Conservation (phyloP, 306 rosid species). For the Biancaea sappan region DNA sequence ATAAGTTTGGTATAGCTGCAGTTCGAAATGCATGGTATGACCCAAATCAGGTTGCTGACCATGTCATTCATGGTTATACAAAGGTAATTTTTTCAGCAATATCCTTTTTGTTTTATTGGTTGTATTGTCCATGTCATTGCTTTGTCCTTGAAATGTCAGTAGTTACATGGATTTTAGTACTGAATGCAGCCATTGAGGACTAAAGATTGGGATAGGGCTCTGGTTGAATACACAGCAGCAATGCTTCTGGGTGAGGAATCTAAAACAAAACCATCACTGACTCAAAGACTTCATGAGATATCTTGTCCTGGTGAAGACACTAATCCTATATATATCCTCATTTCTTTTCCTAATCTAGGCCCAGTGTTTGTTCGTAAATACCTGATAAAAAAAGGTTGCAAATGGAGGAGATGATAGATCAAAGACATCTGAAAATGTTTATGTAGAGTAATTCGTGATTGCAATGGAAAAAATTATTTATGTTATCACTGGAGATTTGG, state of each 20-base stretch:
- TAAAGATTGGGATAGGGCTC: conserved; percentile 94
- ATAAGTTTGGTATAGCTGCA: conserved; percentile 73
- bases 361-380: conserved; percentile 6
- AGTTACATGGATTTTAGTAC: conserved; percentile 39
- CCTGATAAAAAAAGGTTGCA: background rate
- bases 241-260: conserved; percentile 70
- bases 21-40: conserved; percentile 86
- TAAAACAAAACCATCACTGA: conserved; percentile 60
- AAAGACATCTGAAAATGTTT: conserved; percentile 8
- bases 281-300: conserved; percentile 72
- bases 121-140: background rate
- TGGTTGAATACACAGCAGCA: conserved; percentile 81
- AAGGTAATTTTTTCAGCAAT: conserved; percentile 51
- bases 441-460: background rate
- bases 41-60: conserved; percentile 61
- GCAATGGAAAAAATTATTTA: background rate
- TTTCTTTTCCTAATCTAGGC: conserved; percentile 20
- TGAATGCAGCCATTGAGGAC: conserved; percentile 78
- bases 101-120: background rate
- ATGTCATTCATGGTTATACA: conserved; percentile 74
- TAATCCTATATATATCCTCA: conserved; percentile 28
- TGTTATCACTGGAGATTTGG: conserved; percentile 4
- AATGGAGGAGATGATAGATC: background rate
- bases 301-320: conserved; percentile 78
- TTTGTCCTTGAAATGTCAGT: conserved; percentile 24